These are phyloP conservation scores for Penicillium ochrochloron DNA, from an alignment of 495 filamentous ascomycete genomes.

Conservation along the genomic window DNA sequence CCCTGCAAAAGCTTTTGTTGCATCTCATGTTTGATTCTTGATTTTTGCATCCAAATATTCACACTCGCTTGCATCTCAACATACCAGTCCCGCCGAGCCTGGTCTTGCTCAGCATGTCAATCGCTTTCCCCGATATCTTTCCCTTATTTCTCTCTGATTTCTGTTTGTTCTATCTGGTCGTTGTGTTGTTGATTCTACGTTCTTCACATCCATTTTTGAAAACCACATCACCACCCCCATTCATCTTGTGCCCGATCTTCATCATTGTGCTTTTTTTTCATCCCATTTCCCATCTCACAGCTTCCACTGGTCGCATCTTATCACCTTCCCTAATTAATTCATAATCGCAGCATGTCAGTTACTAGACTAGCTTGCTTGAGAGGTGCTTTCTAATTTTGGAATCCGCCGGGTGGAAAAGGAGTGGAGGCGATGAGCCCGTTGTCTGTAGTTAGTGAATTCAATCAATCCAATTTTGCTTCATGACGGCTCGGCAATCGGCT, in stretches of 20 bases:
- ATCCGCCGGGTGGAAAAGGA: background rate
- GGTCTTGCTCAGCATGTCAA: constrained; percentile 2
- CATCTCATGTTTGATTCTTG: constrained; percentile 10
- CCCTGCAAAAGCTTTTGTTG: constrained; percentile 26
- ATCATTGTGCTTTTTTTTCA: background rate
- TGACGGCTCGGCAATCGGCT: background rate
- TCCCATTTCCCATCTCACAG: background rate
- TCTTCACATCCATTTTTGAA: background rate
- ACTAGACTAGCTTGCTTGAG: constrained; percentile 5
- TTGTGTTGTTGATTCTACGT: background rate
- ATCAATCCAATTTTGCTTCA: background rate
- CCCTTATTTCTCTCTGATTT: background rate
- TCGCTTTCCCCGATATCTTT: background rate
- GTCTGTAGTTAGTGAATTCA: constrained; percentile 8
- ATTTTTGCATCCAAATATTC: background rate
- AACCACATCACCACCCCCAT: background rate
- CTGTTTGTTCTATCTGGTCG: background rate
- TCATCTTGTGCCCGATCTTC: background rate
- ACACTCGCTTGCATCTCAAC: constrained; percentile 23
- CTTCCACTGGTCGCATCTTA: background rate
- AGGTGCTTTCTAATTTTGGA: background rate
- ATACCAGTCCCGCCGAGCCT: background rate
- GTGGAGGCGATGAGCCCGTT: background rate
- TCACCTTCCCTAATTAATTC: constrained; percentile 5
- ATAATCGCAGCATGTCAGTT: constrained; percentile 8